A percentile compares a stretch with the other conserved stretches of the same genome.
Evolutionary conservation across 2,329 filamentous ascomycete species (phyloP).

Genomic region (Paraphoma chrysanthemicola): DNA sequence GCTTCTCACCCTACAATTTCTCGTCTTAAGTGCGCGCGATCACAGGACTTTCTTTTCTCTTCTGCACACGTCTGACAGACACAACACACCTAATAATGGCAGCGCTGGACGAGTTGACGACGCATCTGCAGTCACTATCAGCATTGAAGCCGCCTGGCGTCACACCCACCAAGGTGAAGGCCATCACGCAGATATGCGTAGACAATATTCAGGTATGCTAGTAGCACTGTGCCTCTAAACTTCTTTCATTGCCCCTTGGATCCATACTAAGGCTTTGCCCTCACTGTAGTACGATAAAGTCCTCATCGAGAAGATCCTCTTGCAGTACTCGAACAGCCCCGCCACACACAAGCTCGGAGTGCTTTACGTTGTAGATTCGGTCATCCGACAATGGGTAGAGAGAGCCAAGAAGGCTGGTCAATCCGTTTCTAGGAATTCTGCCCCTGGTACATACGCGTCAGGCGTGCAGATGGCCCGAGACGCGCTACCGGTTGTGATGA

Average conservation of each 20-base stretch:
- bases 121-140: conserved; percentile 89
- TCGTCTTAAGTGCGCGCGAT: conserved; percentile 13
- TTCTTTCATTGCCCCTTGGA: conserved; percentile 11
- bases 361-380: conserved; percentile 99
- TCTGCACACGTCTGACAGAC: conserved; percentile 28
- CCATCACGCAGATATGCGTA: conserved; percentile 86
- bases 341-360: conserved; percentile 97
- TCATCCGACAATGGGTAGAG: conserved; percentile 98
- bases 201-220: conserved; percentile 52
- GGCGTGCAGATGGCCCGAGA: conserved; percentile 97
- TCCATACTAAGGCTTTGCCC: conserved; percentile 32
- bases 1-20: conserved; percentile 21
- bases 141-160: conserved; percentile 91
- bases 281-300: conserved; percentile 82
- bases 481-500: conserved; percentile 91
- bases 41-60: conserved; percentile 22
- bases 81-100: conserved; percentile 57
- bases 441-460: conserved; percentile 91
- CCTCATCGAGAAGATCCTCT: conserved; percentile 94
- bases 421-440: conserved; percentile 75
- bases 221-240: conserved; percentile 15
- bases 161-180: conserved; percentile 87
- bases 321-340: conserved; percentile 94
- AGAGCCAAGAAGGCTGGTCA: conserved; percentile 88
- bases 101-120: conserved; percentile 88